Conservation (phyloP, 768 basidiomycete species). For the Pisolithus microcarpus region DNA sequence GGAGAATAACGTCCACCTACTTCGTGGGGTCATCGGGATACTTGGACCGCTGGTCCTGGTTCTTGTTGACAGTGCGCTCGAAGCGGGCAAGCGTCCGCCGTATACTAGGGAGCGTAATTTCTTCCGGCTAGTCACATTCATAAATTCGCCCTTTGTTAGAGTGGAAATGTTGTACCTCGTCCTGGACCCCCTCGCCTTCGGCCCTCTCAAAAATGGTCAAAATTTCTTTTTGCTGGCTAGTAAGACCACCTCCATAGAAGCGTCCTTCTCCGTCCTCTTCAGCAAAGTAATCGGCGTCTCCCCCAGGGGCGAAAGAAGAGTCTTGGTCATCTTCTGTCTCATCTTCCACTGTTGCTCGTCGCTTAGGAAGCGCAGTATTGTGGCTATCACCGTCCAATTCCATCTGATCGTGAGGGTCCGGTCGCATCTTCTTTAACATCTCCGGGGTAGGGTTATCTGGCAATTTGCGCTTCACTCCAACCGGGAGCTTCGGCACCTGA, state of each 20-base stretch:
- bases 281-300: constrained; percentile 82
- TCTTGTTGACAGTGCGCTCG: constrained; percentile 88
- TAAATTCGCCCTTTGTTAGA: neutral
- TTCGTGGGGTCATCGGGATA: constrained; percentile 88
- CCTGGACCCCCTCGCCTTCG: constrained; percentile 52
- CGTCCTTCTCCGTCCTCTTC: constrained; percentile 92
- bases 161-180: constrained; percentile 49
- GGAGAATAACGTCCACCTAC: constrained; percentile 34
- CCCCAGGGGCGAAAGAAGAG: constrained; percentile 69
- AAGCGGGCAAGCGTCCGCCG: constrained; percentile 71
- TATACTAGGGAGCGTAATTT: constrained; percentile 61
- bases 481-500: constrained; percentile 63
- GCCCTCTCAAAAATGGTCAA: constrained; percentile 87
- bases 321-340: constrained; percentile 27
- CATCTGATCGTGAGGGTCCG: constrained; percentile 34
- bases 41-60: constrained; percentile 94
- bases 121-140: constrained; percentile 43
- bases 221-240: constrained; percentile 89
- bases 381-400: constrained; percentile 3
- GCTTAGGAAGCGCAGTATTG: constrained; percentile 14
- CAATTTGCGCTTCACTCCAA: constrained; percentile 63
- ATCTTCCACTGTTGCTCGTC: constrained; percentile 56
- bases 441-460: constrained; percentile 72
- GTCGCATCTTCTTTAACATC: constrained; percentile 73
- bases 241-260: constrained; percentile 92